These are phyloP conservation scores for Paramecium tetraurelia DNA, from an alignment of 73 alveolate species.

Conservation along the genomic window DNA sequence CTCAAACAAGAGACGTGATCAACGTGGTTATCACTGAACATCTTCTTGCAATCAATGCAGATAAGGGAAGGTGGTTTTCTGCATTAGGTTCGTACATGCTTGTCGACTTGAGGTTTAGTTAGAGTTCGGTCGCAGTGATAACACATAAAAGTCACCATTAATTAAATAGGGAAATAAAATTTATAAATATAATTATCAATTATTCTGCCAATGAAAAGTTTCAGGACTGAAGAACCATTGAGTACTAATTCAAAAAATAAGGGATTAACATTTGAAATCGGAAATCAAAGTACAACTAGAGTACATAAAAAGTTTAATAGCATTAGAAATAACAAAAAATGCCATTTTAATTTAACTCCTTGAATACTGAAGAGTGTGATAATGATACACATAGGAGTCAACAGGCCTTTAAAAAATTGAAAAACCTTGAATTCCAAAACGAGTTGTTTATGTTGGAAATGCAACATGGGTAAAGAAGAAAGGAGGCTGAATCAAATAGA, in stretches of 20 bases:
- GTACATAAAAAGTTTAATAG: background rate
- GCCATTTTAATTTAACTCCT: background rate
- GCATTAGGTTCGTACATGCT: constrained; percentile 33
- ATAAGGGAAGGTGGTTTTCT: constrained; percentile 55
- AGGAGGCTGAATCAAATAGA: background rate
- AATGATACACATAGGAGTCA: background rate
- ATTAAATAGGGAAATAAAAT: background rate
- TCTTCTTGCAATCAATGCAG: constrained; percentile 52
- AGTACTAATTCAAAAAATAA: background rate
- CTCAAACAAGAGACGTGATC: constrained; percentile 34
- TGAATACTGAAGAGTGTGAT: background rate
- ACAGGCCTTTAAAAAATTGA: background rate
- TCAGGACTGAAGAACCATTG: background rate
- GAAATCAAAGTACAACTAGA: background rate
- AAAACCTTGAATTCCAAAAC: background rate
- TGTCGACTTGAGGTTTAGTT: constrained; percentile 49
- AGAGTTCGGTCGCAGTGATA: constrained; percentile 48
- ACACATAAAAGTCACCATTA: constrained; percentile 60
- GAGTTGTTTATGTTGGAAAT: background rate
- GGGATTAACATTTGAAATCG: background rate
- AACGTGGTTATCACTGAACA: constrained; percentile 6
- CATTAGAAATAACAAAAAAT: background rate
- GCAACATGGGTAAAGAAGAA: background rate
- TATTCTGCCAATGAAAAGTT: background rate
- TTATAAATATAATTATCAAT: background rate